Percentiles rank a stretch among this genome's conserved stretches.
Conservation (phyloP, 2,329 filamentous ascomycete species). For the Parastagonospora nodorum region DNA sequence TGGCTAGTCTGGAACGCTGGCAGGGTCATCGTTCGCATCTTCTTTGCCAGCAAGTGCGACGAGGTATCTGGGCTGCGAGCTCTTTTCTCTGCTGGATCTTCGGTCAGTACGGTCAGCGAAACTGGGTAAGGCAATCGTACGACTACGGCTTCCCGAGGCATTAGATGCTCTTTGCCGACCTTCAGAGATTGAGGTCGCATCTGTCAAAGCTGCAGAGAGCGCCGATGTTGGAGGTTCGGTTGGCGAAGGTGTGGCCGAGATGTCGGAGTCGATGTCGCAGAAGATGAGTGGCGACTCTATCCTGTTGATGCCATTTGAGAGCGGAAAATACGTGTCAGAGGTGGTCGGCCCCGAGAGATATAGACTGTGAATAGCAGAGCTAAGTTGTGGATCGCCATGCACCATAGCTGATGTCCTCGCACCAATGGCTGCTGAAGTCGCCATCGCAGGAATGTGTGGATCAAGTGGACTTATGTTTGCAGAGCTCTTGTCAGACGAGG, state of each 20-base stretch:
- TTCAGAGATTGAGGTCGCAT: conserved; percentile 3
- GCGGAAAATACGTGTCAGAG: neutral
- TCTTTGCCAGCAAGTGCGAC: conserved; percentile 11
- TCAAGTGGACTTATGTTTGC: neutral
- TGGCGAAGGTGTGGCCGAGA: conserved; percentile 18
- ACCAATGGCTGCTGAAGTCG: neutral
- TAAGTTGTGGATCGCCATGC: neutral
- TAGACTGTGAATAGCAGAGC: neutral
- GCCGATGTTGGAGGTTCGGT: conserved; percentile 22
- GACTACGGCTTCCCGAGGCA: neutral
- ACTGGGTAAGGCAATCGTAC: conserved; percentile 2
- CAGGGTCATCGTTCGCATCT: conserved; percentile 10
- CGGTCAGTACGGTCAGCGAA: neutral
- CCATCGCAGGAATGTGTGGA: neutral
- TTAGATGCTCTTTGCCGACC: neutral
- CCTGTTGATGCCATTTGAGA: neutral
- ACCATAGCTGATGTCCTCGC: neutral
- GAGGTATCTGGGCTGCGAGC: conserved; percentile 3
- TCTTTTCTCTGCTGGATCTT: conserved; percentile 15
- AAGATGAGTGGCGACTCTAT: conserved; percentile 20
- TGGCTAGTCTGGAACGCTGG: neutral
- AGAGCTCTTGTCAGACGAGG: neutral
- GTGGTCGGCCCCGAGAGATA: neutral
- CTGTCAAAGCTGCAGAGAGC: conserved; percentile 7
- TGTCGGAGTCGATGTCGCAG: conserved; percentile 18